phyloP scores from a whole-genome alignment of 1,284 basidiomycete species.

The Ceratobasidium sp. region DNA sequence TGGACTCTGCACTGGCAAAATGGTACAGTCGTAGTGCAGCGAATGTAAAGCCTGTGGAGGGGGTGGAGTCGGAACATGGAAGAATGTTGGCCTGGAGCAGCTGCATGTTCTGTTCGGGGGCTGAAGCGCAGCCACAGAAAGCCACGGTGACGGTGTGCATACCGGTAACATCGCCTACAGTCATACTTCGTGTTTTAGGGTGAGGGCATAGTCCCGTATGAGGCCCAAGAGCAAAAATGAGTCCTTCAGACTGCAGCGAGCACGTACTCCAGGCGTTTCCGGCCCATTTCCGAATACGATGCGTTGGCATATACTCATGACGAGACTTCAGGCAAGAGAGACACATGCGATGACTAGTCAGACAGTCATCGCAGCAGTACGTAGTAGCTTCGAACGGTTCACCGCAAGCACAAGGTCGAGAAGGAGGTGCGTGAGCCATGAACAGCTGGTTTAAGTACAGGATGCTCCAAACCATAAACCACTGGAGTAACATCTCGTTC shows the following conservation, averaged over 20 bases:
- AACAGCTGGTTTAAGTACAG: too few relatives aligned
- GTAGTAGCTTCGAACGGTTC: too few relatives aligned
- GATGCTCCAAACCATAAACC: too few relatives aligned
- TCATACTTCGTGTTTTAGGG: not conserved
- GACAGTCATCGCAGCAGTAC: not conserved
- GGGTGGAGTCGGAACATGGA: slow-evolving; percentile 3
- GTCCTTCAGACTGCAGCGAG: not conserved
- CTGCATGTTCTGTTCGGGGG: not conserved
- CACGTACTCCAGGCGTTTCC: not conserved
- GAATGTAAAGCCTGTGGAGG: not conserved
- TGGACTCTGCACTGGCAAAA: not conserved
- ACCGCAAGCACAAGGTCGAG: too few relatives aligned
- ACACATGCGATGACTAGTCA: not conserved
- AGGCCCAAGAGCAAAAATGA: not conserved
- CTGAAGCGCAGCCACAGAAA: not conserved
- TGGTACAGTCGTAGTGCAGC: not conserved
- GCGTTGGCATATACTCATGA: not conserved
- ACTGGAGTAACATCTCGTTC: too few relatives aligned
- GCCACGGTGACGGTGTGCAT: not conserved
- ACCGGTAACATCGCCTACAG: not conserved
- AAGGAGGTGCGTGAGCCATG: too few relatives aligned
- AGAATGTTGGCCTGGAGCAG: not conserved
- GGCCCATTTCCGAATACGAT: not conserved
- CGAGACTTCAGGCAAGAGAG: not conserved
- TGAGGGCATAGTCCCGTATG: not conserved